Evolutionary conservation across 495 filamentous ascomycete genomes (phyloP).

Genomic region (Penicillium taxi): DNA sequence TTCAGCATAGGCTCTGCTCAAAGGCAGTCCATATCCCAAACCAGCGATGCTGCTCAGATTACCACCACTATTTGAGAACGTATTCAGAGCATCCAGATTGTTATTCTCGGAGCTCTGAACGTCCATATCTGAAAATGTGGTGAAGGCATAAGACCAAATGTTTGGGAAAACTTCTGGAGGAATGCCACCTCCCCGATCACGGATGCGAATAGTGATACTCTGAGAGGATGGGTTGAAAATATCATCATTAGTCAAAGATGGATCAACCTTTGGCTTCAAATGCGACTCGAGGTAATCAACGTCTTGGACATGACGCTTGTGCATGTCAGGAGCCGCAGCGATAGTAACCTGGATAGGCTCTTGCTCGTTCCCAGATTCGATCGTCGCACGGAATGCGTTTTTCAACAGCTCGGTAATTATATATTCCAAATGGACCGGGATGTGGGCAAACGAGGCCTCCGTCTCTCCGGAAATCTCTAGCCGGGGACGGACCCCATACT

Average conservation of each 20-base stretch:
- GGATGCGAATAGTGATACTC: slow-evolving; percentile 89
- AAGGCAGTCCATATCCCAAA: slow-evolving; percentile 83
- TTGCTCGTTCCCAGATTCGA: slow-evolving; percentile 69
- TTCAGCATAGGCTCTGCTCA: slow-evolving; percentile 91
- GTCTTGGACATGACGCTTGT: slow-evolving; percentile 15
- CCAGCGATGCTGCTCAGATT: slow-evolving; percentile 77
- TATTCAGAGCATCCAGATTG: slow-evolving; percentile 58
- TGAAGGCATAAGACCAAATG: slow-evolving; percentile 95
- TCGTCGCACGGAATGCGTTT: slow-evolving; percentile 88
- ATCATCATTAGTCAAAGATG: slow-evolving; percentile 28
- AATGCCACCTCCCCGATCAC: slow-evolving; percentile 92
- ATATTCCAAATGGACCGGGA: slow-evolving; percentile 94
- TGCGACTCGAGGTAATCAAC: slow-evolving; percentile 27
- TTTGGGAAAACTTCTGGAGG: slow-evolving; percentile 69
- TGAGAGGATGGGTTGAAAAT: slow-evolving; percentile 52
- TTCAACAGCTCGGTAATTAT: slow-evolving; percentile 94
- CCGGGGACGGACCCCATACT: slow-evolving; percentile 81
- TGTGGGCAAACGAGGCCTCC: slow-evolving; percentile 75
- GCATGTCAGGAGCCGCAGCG: slow-evolving; percentile 66
- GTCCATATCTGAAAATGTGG: slow-evolving; percentile 74
- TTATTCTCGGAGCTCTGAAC: slow-evolving; percentile 30
- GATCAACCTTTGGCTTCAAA: slow-evolving; percentile 23
- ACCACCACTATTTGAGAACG: slow-evolving; percentile 59
- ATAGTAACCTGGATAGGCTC: slow-evolving; percentile 89
- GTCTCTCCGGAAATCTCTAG: slow-evolving; percentile 76